Evolutionary conservation across 2,329 filamentous ascomycete genomes (phyloP), one percentile per base, ranked within the genome.

Genomic region (Trichoderma sp.): DNA sequence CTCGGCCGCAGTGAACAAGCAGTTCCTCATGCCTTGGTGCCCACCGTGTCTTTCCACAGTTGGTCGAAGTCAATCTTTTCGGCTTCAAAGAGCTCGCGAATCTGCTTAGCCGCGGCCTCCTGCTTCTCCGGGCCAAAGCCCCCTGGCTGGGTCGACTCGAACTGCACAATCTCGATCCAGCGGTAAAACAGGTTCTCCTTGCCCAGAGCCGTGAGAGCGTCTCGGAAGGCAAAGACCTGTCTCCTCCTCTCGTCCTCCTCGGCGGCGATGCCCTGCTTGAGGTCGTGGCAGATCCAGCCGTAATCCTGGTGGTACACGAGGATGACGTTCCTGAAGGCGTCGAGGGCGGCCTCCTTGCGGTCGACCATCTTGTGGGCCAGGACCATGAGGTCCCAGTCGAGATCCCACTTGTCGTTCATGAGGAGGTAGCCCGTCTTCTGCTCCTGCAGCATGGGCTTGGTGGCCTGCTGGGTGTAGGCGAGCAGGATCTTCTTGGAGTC

Each of bases 141-240:
- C 19, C 89, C 91, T 0, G 92, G 90, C 69, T 85, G 85, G 43
- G 88, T 89, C 48, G 91, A 89, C 78, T 97, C 93, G 72, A 88
- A 96, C 78, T 97, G 93, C 57, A 97, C 88, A 73, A 96, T 85
- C 79, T 97, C 93, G 56, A 97, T 91, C 92, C 93, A 97, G 63
- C 90, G 87, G 79, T 91, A 97, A 79, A 97, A 97, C 61, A 97
- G 76, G 68, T 90, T 88, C 76, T 97, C 93, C 78, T 97, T 96
- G 50, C 90, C 92, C 76, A 95, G 82, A 3, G 83, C 83, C 1
- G 85, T 83, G 70, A 97, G 82, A 21, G 88, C 87, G 50, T 95
- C 90, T 71, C 91, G 88, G 75, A 97, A 96, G 3, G 85, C 83
- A 68, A 95, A 85, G 9, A 97, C 88, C 77, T 95, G 92, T 68